Evolutionary conservation across 202 grass and related monocot species (phyloP).

Genomic region (Saccharum hybrid): DNA sequence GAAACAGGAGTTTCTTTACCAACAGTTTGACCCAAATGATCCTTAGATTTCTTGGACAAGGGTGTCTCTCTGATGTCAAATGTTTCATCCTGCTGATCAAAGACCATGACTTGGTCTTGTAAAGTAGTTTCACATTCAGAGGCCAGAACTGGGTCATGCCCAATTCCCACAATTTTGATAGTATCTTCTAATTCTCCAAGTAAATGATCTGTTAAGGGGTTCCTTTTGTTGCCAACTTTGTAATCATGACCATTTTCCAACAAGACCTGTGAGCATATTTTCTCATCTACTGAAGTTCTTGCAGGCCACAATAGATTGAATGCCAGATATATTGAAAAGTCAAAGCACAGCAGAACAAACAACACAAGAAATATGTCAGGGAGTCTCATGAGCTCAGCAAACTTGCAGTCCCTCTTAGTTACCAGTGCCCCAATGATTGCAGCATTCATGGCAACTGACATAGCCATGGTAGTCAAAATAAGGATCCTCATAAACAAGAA

Average conservation of each 20-base stretch:
- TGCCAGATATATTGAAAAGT: conserved; percentile 8
- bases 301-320: conserved; percentile 1
- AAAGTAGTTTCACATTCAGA: conserved; percentile 15
- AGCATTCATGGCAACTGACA: neutral
- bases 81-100: neutral
- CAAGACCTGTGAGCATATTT: conserved; percentile 4
- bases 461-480: conserved; percentile 3
- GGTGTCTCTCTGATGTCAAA: neutral
- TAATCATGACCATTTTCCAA: conserved; percentile 22
- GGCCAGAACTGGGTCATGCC: neutral
- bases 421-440: conserved; percentile 5
- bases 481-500: conserved; percentile 13
- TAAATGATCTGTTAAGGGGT: neutral
- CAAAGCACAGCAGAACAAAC: neutral
- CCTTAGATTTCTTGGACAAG: conserved; percentile 3
- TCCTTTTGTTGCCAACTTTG: conserved; percentile 12
- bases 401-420: neutral
- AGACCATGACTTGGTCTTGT: neutral
- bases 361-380: neutral
- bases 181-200: conserved; percentile 1
- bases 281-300: neutral
- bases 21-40: conserved; percentile 7
- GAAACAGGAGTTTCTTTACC: conserved; percentile 9
- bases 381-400: conserved; percentile 12
- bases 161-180: neutral